A percentile compares a stretch with the other conserved stretches of the same genome.
phyloP scores from a whole-genome alignment of 139 green algal species.

The Raphidocelis subcapitata region DNA sequence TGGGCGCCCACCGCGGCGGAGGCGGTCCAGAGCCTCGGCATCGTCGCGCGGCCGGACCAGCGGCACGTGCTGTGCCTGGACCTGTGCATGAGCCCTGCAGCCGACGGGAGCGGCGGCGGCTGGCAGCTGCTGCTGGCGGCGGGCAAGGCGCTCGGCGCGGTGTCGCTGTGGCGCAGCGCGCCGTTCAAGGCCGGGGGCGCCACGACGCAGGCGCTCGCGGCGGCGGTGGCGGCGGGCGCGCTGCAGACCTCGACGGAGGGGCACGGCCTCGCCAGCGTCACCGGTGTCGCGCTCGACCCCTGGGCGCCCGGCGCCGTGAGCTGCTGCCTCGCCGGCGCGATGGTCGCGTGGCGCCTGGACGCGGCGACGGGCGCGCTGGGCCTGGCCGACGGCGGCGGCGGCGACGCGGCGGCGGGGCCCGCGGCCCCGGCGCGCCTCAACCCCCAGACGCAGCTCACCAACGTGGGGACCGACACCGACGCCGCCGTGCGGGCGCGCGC shows the following conservation, averaged over 20 bases:
- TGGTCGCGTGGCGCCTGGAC: neutral
- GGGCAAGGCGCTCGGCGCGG: conserved; percentile 14
- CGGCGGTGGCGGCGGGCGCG: neutral
- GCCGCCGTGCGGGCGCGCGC: neutral
- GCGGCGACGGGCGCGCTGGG: neutral
- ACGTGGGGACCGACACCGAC: neutral
- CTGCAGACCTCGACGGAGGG: neutral
- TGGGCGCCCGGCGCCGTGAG: neutral
- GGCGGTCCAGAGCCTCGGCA: no score
- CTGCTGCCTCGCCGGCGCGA: neutral
- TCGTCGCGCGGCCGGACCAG: neutral
- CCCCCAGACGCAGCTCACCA: neutral
- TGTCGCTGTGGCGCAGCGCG: conserved; percentile 13
- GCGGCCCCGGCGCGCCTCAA: conserved; percentile 9
- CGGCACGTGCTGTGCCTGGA: neutral
- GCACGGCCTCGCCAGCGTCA: neutral
- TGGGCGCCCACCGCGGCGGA: no score
- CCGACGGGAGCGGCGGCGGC: neutral
- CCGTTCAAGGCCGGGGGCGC: neutral
- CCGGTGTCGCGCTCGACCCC: neutral
- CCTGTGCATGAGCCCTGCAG: neutral
- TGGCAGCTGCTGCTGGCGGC: conserved; percentile 25
- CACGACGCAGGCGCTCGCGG: neutral
- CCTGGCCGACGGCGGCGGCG: neutral
- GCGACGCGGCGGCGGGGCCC: neutral